A percentile compares a stretch with the other conserved stretches of the same genome.
Conservation (phyloP, 495 filamentous ascomycete genomes). For the Daldinia decipiens region DNA sequence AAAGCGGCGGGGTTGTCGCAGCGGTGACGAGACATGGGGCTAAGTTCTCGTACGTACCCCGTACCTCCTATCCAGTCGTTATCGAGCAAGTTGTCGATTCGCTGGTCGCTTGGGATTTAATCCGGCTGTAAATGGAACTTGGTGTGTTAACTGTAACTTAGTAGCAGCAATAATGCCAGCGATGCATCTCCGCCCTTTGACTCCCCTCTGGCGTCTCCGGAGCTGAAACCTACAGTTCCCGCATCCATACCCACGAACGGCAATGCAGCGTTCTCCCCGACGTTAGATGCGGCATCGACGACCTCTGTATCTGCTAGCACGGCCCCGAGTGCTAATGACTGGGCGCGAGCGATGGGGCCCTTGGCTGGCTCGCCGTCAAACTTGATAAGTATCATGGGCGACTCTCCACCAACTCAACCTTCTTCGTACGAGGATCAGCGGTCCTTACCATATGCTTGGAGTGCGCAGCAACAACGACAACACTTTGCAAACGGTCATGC, state of each 20-base stretch:
- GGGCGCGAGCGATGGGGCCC: slow-evolving; percentile 58
- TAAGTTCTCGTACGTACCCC: slow-evolving; percentile 59
- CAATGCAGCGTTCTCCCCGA: slow-evolving; percentile 52
- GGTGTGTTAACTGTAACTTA: slow-evolving; percentile 43
- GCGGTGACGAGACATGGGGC: slow-evolving; percentile 63
- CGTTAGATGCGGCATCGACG: slow-evolving; percentile 57
- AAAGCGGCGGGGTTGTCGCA: slow-evolving; percentile 60
- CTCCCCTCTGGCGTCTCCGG: slow-evolving; percentile 54
- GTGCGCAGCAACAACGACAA: slow-evolving; percentile 49
- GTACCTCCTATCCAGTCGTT: slow-evolving; percentile 5
- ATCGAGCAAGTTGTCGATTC: slow-evolving; percentile 3
- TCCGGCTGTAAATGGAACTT: slow-evolving; percentile 12
- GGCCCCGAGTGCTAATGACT: slow-evolving; percentile 63
- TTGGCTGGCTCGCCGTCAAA: slow-evolving; percentile 66
- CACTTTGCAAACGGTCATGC: slow-evolving; percentile 52
- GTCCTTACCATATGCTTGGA: slow-evolving; percentile 56
- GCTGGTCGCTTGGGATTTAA: not conserved
- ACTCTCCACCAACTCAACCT: slow-evolving; percentile 63
- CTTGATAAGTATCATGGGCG: slow-evolving; percentile 63
- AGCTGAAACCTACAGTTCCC: slow-evolving; percentile 53
- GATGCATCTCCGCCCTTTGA: slow-evolving; percentile 53
- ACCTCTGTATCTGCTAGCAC: slow-evolving; percentile 59
- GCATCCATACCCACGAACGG: slow-evolving; percentile 51
- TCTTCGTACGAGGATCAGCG: slow-evolving; percentile 65
- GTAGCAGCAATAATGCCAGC: slow-evolving; percentile 46